A percentile compares a stretch with the other conserved stretches of the same genome.
These are phyloP conservation scores for Gaeumannomyces sp. DNA, from an alignment of 2,329 filamentous ascomycete genomes.

Conservation along the genomic window DNA sequence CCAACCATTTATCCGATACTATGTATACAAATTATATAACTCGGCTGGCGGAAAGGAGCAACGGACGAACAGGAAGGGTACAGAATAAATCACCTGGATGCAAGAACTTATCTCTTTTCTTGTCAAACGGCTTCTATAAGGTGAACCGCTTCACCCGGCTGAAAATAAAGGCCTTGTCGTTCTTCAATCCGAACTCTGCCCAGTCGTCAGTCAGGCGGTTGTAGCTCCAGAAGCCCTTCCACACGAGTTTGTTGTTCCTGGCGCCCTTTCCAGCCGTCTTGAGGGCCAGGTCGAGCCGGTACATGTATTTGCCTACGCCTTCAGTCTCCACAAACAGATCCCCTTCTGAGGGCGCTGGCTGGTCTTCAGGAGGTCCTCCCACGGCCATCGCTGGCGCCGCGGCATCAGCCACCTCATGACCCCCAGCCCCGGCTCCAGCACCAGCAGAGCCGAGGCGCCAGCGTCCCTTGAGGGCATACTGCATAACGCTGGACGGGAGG, in stretches of 20 bases:
- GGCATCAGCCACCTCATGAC: not conserved
- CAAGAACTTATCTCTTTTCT: not conserved
- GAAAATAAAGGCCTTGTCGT: conserved; percentile 62
- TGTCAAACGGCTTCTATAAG: not conserved
- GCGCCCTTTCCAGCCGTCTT: conserved; percentile 56
- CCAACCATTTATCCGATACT: not conserved
- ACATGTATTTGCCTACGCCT: conserved; percentile 77
- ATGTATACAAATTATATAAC: not conserved
- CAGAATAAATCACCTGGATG: not conserved
- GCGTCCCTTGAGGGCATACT: conserved; percentile 55
- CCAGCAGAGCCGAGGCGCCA: conserved; percentile 39
- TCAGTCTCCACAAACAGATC: conserved; percentile 82
- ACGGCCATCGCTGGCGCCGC: not conserved
- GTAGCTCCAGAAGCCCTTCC: conserved; percentile 89
- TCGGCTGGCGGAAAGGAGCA: not conserved
- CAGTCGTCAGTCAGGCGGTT: conserved; percentile 87
- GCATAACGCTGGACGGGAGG: conserved; percentile 53
- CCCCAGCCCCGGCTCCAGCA: not conserved
- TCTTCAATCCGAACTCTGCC: conserved; percentile 66
- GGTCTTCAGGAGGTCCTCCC: conserved; percentile 11
- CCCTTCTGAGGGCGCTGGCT: conserved; percentile 43
- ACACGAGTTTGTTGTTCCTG: conserved; percentile 79
- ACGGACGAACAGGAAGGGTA: not conserved
- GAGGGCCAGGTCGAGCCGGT: conserved; percentile 72
- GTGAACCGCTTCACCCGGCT: conserved; percentile 57